Base-by-base conservation (phyloP, 352 stramenopile species). In the Phytophthora uliginosa region DNA sequence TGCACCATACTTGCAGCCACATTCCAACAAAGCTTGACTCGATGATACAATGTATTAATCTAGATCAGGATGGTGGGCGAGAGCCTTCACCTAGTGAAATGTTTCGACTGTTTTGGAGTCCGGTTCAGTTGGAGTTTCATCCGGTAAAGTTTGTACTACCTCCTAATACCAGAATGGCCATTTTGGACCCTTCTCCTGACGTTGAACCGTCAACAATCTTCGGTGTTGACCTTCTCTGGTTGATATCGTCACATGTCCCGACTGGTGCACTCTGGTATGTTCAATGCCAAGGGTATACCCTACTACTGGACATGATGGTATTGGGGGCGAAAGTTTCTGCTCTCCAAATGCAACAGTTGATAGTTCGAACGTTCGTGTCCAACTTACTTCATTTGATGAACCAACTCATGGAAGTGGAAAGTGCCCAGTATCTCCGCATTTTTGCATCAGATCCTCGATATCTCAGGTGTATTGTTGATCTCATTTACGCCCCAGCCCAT, bases 401-500 rank as follows among this genome's bases (percentile, higher is more conserved):
- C 24, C 26, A 61, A 0, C 42, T 56, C 34, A 9, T 59, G 8
- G 52, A 73, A 18, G 9, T 60, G 24, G 53, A 63, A 52, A 52
- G 26, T 36, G 28, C 50, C 7, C 34, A 62, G 66, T 73, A 60
- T 63, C 47, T 59, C 15, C 18, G 58, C 38, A 58, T 74, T 54
- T 77, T 77, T 56, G 7, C 18, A 10, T 53, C 54, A 1, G 66
- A 77, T 52, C 58, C 65, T 22, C 70, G 76, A 47, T 65, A 79
- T 33, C 52, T 83, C 26, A 42, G 72, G 17, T 75, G 62, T 34
- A 38, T 79, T 24, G 55, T 81, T 20, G 59, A 68, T 18, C 62
- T 77, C 12, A 66, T 74, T 20, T 81, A 77, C 34, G 56, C 59
- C 7, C 57, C 75, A 7, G 66, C 67, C 7, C 50, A 63, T n/a